A percentile compares a stretch with the other conserved stretches of the same genome.
Conservation (phyloP, 1,284 basidiomycete genomes). For the Fomitopsis palustris region DNA sequence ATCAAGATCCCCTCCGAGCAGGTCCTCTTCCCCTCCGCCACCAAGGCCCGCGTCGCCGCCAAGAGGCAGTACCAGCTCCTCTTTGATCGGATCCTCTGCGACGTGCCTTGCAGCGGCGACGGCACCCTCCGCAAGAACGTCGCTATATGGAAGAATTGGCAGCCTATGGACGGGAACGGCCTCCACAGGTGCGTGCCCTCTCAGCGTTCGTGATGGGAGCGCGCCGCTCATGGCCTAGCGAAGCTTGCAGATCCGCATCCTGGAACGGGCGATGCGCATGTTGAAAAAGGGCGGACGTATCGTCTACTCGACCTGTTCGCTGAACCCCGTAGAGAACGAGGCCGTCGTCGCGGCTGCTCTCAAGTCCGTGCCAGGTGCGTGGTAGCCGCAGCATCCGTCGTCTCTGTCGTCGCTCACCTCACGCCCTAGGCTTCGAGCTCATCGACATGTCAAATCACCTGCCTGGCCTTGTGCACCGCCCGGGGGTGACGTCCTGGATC, state of each 20-base stretch:
- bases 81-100: conserved; percentile 94
- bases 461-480: conserved; percentile 71
- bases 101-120: conserved; percentile 98
- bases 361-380: conserved; percentile 61
- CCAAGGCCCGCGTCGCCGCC: conserved; percentile 22
- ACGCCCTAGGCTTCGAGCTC: conserved; percentile 65
- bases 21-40: conserved; percentile 22
- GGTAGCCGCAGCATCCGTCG: conserved; percentile 3
- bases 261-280: conserved; percentile 89
- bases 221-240: neutral
- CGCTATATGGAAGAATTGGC: conserved; percentile 95
- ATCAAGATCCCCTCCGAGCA: conserved; percentile 54
- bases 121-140: conserved; percentile 95
- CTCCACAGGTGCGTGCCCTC: conserved; percentile 67
- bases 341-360: conserved; percentile 90
- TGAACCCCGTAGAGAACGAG: conserved; percentile 98
- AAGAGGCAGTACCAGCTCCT: conserved; percentile 47
- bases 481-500: conserved; percentile 76
- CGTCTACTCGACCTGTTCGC: conserved; percentile 97
- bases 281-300: conserved; percentile 86
- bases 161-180: conserved; percentile 85
- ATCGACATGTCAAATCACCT: conserved; percentile 76
- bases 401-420: neutral
- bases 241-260: conserved; percentile 89
- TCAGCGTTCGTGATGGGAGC: neutral